A percentile compares a stretch with the other conserved stretches of the same genome.
These are phyloP conservation scores for Nicotiana obtusifolia DNA, from an alignment of 257 asterid genomes.

Conservation along the genomic window DNA sequence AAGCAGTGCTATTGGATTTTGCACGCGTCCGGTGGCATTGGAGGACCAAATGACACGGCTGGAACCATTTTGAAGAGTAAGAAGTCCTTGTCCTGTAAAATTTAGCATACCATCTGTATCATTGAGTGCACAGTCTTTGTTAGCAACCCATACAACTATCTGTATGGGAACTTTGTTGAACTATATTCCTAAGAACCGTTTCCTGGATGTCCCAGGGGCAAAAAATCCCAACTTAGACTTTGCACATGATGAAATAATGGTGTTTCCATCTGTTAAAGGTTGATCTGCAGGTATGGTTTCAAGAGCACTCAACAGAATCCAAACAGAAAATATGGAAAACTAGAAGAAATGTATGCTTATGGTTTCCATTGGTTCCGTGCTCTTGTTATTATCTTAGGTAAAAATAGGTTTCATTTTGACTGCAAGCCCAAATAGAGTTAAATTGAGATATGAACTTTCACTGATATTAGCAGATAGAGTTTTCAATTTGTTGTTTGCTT, in stretches of 20 bases:
- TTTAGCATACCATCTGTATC: conserved; percentile 19
- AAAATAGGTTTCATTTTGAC: background rate
- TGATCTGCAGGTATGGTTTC: conserved; percentile 15
- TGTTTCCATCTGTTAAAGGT: conserved; percentile 15
- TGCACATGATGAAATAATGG: conserved; percentile 24
- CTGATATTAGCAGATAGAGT: background rate
- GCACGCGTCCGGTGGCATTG: conserved; percentile 5
- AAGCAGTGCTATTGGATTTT: conserved; percentile 22
- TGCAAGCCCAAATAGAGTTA: background rate
- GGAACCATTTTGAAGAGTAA: conserved; percentile 10
- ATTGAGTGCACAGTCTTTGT: conserved; percentile 21
- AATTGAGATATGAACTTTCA: background rate
- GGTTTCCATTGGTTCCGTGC: background rate
- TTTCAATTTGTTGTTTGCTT: background rate
- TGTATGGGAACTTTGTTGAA: conserved; percentile 27
- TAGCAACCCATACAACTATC: conserved; percentile 35
- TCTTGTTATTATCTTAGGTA: background rate
- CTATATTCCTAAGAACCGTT: conserved; percentile 31
- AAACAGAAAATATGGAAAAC: background rate
- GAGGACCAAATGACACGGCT: conserved; percentile 26
- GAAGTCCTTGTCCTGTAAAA: conserved; percentile 19
- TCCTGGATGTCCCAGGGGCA: conserved; percentile 10
- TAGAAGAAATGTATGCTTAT: background rate
- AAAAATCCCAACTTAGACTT: conserved; percentile 29
- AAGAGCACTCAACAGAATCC: background rate